These are phyloP conservation scores for Rhizopogon vinicolor DNA, from an alignment of 768 basidiomycete species.

Conservation along the genomic window DNA sequence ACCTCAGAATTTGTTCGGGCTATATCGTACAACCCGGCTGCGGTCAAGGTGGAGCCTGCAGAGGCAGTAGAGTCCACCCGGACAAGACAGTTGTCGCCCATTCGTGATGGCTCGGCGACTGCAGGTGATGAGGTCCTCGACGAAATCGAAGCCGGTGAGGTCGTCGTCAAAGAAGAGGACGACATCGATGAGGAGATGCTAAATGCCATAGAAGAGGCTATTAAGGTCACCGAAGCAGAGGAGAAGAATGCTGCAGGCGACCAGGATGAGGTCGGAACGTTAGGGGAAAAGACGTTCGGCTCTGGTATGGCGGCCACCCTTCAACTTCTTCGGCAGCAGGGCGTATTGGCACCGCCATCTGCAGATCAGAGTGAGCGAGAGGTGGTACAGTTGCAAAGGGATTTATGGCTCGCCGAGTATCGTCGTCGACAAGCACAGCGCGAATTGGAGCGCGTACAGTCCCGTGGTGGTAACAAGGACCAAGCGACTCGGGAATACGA, in stretches of 20 bases:
- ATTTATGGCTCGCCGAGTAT: constrained; percentile 88
- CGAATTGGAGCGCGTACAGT: constrained; percentile 72
- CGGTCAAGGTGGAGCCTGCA: constrained; percentile 44
- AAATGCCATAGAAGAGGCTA: constrained; percentile 68
- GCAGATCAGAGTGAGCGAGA: constrained; percentile 75
- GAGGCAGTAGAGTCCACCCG: constrained; percentile 26
- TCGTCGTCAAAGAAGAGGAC: constrained; percentile 75
- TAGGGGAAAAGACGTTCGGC: constrained; percentile 73
- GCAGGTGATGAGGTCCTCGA: constrained; percentile 58
- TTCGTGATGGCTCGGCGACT: constrained; percentile 53
- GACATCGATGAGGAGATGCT: constrained; percentile 69
- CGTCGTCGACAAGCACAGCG: constrained; percentile 70
- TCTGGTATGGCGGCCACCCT: constrained; percentile 88
- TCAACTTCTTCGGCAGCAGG: constrained; percentile 86
- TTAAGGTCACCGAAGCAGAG: constrained; percentile 60
- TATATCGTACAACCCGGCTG: constrained; percentile 62
- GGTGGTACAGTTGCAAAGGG: constrained; percentile 74
- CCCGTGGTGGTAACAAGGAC: constrained; percentile 81
- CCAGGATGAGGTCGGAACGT: constrained; percentile 51
- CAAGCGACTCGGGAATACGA: constrained; percentile 94
- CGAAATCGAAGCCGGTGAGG: constrained; percentile 81
- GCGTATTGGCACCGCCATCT: constrained; percentile 65
- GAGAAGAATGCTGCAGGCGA: constrained; percentile 34
- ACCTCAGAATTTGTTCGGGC: constrained; percentile 95
- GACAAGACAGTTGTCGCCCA: constrained; percentile 34